Conservation (phyloP, 2,329 filamentous ascomycete genomes). For the Exserohilum turcica region DNA sequence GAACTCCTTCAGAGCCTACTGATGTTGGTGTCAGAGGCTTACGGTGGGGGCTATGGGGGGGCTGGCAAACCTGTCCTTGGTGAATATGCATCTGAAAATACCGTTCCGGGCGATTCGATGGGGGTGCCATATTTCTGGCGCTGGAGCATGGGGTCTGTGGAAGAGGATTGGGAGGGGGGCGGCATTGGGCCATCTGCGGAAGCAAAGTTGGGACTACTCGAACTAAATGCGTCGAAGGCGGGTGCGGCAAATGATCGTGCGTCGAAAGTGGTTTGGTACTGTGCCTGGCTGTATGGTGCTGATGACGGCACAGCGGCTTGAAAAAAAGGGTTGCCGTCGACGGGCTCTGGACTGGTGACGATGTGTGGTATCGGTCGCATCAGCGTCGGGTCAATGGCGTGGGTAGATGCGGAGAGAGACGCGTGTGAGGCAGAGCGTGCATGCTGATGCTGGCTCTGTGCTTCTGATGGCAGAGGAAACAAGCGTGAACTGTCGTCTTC, state of each 20-base stretch:
- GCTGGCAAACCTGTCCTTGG: slow-evolving; percentile 46
- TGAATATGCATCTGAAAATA: slow-evolving; percentile 43
- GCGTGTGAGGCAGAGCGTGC: slow-evolving; percentile 31
- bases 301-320: slow-evolving; percentile 16
- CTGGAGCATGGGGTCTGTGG: slow-evolving; percentile 23
- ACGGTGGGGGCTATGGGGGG: slow-evolving; percentile 52
- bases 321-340: slow-evolving; percentile 24
- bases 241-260: slow-evolving; percentile 28
- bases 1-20: slow-evolving; percentile 43
- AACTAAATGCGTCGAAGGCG: slow-evolving; percentile 23
- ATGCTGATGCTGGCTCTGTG: slow-evolving; percentile 27
- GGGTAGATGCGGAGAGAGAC: slow-evolving; percentile 26
- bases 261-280: slow-evolving; percentile 31
- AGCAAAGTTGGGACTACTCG: slow-evolving; percentile 17
- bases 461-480: slow-evolving; percentile 26
- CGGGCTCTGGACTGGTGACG: slow-evolving; percentile 12
- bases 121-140: slow-evolving; percentile 35
- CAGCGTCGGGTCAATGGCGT: slow-evolving; percentile 37
- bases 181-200: slow-evolving; percentile 34
- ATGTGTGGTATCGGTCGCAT: slow-evolving; percentile 23
- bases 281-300: slow-evolving; percentile 18
- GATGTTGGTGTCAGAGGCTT: slow-evolving; percentile 53
- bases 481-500: slow-evolving; percentile 30
- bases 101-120: slow-evolving; percentile 30
- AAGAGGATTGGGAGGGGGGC: slow-evolving; percentile 22